These are phyloP conservation scores for Suillus discolor DNA, from an alignment of 768 basidiomycete genomes.

Conservation along the genomic window DNA sequence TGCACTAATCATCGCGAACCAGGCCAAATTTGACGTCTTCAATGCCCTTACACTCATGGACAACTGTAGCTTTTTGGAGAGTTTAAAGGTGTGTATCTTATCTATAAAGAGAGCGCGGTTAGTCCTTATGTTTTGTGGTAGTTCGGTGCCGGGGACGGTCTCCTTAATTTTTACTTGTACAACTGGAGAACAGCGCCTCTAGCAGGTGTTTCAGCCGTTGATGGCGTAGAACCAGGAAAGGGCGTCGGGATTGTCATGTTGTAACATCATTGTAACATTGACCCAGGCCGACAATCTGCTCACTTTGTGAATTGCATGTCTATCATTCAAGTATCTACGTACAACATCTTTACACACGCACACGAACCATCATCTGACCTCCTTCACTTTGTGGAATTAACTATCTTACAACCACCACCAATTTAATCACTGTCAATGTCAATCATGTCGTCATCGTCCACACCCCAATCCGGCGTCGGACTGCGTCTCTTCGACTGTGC, in stretches of 20 bases:
- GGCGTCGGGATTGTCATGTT: constrained; percentile 96
- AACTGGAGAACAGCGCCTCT: constrained; percentile 90
- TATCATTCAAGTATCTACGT: constrained; percentile 3
- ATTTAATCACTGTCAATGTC: constrained; percentile 79
- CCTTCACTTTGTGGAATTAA: not conserved
- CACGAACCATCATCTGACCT: not conserved
- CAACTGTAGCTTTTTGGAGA: constrained; percentile 78
- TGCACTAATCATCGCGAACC: constrained; percentile 77
- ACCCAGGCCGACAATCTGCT: constrained; percentile 17
- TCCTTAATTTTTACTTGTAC: constrained; percentile 90
- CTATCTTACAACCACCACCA: constrained; percentile 40
- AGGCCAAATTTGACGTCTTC: constrained; percentile 92
- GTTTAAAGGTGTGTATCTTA: constrained; percentile 67
- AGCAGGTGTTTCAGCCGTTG: constrained; percentile 66
- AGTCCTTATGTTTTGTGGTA: constrained; percentile 29
- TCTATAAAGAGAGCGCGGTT: not conserved
- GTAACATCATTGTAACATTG: constrained; percentile 28
- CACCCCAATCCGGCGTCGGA: constrained; percentile 80
- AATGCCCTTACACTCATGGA: constrained; percentile 97
- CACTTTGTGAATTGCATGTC: constrained; percentile 9
- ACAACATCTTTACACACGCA: not conserved
- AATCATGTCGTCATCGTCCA: constrained; percentile 84
- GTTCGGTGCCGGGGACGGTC: constrained; percentile 94
- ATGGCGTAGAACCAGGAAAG: constrained; percentile 56
- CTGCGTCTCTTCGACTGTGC: constrained; percentile 47